phyloP scores from a whole-genome alignment of 208 protist species.

The Crithidia fasciculata region DNA sequence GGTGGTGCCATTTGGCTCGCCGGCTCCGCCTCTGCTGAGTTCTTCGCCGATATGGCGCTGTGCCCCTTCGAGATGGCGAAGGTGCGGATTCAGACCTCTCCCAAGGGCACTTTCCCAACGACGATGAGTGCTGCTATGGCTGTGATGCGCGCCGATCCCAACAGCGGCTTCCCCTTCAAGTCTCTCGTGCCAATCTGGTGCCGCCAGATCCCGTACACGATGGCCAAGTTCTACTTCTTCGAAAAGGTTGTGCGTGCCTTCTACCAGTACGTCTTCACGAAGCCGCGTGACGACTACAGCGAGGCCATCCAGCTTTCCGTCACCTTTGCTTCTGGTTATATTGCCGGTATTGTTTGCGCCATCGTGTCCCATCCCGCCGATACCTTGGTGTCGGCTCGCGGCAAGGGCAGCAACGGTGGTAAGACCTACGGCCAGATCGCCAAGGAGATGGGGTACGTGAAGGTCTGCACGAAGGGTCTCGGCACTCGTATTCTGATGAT shows the following conservation, averaged over 20 bases:
- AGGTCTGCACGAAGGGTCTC: conserved; percentile 91
- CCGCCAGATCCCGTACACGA: conserved; percentile 96
- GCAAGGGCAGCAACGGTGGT: conserved; percentile 79
- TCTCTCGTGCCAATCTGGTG: conserved; percentile 92
- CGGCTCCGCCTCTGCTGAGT: conserved; percentile 95
- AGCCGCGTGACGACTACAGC: conserved; percentile 76
- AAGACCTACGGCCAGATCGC: background rate
- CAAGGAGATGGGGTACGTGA: conserved; percentile 80
- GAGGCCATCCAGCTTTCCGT: conserved; percentile 89
- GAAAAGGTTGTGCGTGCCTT: conserved; percentile 85
- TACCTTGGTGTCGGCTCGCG: conserved; percentile 92
- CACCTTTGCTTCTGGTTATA: conserved; percentile 94
- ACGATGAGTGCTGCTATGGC: conserved; percentile 65
- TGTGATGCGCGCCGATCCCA: conserved; percentile 71
- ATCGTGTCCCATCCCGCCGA: conserved; percentile 97
- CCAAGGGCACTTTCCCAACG: conserved; percentile 84
- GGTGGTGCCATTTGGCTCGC: conserved; percentile 88
- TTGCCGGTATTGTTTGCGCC: conserved; percentile 94
- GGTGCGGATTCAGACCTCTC: conserved; percentile 93
- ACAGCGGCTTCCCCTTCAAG: conserved; percentile 89
- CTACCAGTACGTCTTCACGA: conserved; percentile 91
- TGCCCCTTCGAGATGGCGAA: conserved; percentile 96
- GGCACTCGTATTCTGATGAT: conserved; percentile 97
- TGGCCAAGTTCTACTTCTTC: conserved; percentile 96
- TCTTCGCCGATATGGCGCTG: conserved; percentile 96